Percentiles rank a stretch among this genome's conserved stretches.
Conservation (phyloP, 768 basidiomycete genomes). For the Obba rivulosa region DNA sequence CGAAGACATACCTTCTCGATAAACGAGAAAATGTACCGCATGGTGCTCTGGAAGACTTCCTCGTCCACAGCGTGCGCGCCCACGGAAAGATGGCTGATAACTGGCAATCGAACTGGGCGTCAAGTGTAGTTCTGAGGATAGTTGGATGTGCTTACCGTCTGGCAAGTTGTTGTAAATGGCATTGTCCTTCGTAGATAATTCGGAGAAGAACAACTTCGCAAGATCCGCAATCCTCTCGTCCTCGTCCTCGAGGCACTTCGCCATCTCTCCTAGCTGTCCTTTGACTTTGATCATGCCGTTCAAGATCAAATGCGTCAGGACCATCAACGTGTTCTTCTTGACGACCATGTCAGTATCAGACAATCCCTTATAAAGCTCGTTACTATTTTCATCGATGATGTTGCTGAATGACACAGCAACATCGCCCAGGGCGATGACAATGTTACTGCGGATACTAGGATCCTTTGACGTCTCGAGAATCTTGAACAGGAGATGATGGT, state of each 20-base stretch:
- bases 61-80: constrained; percentile 92
- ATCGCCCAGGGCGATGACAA: constrained; percentile 96
- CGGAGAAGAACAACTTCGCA: constrained; percentile 97
- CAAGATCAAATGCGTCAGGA: constrained; percentile 91
- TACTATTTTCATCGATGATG: constrained; percentile 96
- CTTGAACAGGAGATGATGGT: constrained; percentile 87
- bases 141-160: constrained; percentile 55
- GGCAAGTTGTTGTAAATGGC: constrained; percentile 99
- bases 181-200: constrained; percentile 95
- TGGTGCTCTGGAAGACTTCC: constrained; percentile 84
- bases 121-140: background rate
- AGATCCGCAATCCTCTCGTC: constrained; percentile 86
- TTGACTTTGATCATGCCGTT: constrained; percentile 99
- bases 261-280: constrained; percentile 99
- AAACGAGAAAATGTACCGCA: constrained; percentile 93
- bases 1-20: constrained; percentile 75
- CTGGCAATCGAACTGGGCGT: constrained; percentile 31
- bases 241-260: constrained; percentile 94
- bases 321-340: constrained; percentile 99
- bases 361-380: constrained; percentile 90
- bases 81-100: constrained; percentile 91
- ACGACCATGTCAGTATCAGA: constrained; percentile 83
- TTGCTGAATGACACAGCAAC: constrained; percentile 97
- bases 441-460: constrained; percentile 87
- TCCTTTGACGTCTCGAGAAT: constrained; percentile 90